phyloP scores from a whole-genome alignment of 768 basidiomycete species.

The Tulasnella sp. region DNA sequence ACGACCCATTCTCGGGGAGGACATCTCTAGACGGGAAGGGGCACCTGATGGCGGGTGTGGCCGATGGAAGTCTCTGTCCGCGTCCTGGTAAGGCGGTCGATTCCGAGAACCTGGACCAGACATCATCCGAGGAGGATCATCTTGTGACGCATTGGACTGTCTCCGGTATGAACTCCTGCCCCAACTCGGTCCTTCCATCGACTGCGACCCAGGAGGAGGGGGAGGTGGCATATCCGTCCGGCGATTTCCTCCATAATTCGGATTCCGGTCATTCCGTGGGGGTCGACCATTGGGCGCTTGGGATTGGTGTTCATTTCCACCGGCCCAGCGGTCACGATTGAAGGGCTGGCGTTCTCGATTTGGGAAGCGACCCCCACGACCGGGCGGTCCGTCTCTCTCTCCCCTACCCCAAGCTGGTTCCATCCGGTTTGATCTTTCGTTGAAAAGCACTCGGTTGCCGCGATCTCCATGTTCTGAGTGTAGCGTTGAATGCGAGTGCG shows the following conservation, averaged over 20 bases:
- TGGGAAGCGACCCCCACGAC: background rate
- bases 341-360: background rate
- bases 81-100: background rate
- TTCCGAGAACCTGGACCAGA: background rate
- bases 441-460: constrained; percentile 60
- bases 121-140: constrained; percentile 4
- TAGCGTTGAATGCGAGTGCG: constrained; percentile 51
- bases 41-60: background rate
- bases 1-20: background rate
- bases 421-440: constrained; percentile 84
- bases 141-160: background rate
- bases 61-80: background rate
- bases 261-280: background rate
- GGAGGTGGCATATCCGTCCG: background rate
- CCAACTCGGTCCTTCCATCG: background rate
- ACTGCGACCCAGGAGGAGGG: background rate
- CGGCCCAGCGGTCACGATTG: background rate
- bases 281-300: background rate
- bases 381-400: background rate
- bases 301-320: background rate
- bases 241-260: background rate
- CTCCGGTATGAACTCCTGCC: constrained; percentile 6
- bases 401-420: constrained; percentile 49
- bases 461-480: constrained; percentile 46
- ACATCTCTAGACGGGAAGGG: background rate